Percentiles rank a stretch among this genome's conserved stretches.
phyloP scores from a whole-genome alignment of 257 asterid genomes.

The Nicotiana paniculata region DNA sequence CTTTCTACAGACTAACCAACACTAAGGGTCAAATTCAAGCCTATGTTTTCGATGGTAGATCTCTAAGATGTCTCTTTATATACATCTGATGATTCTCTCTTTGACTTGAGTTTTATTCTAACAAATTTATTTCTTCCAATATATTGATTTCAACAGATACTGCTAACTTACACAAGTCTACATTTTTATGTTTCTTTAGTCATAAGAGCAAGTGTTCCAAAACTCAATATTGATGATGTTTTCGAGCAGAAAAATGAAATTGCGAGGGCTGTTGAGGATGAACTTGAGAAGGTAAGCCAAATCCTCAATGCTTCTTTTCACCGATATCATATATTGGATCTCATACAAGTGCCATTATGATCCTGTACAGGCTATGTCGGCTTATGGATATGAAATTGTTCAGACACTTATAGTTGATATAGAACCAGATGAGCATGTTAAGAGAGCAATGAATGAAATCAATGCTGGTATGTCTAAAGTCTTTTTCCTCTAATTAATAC shows the following conservation, averaged over 20 bases:
- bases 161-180: too few relatives aligned
- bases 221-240: conserved; percentile 16
- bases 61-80: neutral
- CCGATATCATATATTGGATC: neutral
- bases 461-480: conserved; percentile 20
- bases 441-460: too few relatives aligned
- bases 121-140: too few relatives aligned
- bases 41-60: conserved; percentile 21
- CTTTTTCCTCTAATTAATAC: neutral
- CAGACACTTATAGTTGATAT: too few relatives aligned
- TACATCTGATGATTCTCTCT: too few relatives aligned
- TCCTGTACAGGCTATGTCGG: conserved; percentile 22
- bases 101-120: too few relatives aligned
- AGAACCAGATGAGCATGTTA: too few relatives aligned
- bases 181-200: conserved; percentile 3
- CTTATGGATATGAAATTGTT: too few relatives aligned
- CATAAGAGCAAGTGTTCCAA: conserved; percentile 4
- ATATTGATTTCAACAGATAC: too few relatives aligned
- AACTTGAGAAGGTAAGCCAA: conserved; percentile 25
- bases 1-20: neutral
- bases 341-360: neutral
- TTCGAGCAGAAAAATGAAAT: conserved; percentile 32
- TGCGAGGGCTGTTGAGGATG: conserved; percentile 5
- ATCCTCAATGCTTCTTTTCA: neutral
- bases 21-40: conserved; percentile 24